Evolutionary conservation across 495 filamentous ascomycete genomes (phyloP).

Genomic region (Pseudotulostoma volvatum): DNA sequence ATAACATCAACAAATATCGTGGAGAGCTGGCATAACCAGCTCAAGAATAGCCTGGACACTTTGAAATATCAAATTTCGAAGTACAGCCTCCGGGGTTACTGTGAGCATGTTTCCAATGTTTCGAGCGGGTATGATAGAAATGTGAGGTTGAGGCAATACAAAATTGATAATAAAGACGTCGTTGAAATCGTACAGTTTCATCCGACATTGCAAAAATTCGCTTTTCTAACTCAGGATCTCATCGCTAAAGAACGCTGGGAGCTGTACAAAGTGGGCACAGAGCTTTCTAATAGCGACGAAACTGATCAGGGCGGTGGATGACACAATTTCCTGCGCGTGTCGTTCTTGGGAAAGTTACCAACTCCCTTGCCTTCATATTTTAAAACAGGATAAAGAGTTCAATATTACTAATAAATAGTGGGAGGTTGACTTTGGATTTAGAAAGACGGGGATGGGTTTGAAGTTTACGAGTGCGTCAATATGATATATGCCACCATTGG

Average conservation of each 20-base stretch:
- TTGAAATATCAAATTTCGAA: too few species aligned
- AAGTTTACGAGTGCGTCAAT: neutral
- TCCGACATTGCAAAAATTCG: neutral
- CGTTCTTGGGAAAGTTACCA: neutral
- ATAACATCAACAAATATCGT: too few species aligned
- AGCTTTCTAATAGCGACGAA: neutral
- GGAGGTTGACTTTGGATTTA: neutral
- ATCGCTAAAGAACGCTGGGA: neutral
- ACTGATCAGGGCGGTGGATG: neutral
- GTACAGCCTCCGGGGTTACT: too few species aligned
- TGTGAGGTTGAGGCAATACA: neutral
- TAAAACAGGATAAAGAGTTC: neutral
- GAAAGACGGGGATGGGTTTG: neutral
- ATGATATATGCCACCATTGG: neutral
- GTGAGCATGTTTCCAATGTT: too few species aligned
- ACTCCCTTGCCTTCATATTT: neutral
- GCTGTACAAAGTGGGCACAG: neutral
- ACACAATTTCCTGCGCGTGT: neutral
- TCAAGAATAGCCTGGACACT: neutral
- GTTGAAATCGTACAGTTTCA: neutral
- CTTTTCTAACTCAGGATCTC: neutral
- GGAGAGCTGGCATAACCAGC: too few species aligned
- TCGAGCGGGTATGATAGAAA: too few species aligned
- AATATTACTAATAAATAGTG: neutral
- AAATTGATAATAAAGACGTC: neutral